These are phyloP conservation scores for Coniochaeta prunicola DNA, from an alignment of 2,329 filamentous ascomycete species.

Conservation along the genomic window DNA sequence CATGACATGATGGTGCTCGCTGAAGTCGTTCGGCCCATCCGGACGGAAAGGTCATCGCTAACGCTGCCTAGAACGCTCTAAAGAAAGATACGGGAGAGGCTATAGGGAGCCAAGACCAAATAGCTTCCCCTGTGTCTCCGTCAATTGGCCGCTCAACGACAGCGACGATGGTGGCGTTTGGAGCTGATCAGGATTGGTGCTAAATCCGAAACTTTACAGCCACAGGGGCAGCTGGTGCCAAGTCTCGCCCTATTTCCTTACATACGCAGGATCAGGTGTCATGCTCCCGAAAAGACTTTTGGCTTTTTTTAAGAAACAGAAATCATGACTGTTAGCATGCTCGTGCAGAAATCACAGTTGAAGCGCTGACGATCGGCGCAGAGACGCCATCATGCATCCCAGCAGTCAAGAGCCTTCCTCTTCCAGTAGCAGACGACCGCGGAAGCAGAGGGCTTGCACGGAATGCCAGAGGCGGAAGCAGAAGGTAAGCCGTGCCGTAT, in stretches of 20 bases:
- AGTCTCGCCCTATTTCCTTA: neutral
- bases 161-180: neutral
- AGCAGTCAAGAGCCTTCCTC: neutral
- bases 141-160: neutral
- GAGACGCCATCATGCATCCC: neutral
- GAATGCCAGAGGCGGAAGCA: conserved; percentile 2
- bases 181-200: neutral
- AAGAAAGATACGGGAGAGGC: neutral
- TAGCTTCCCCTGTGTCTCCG: neutral
- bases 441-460: neutral
- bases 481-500: neutral
- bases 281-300: neutral
- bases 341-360: neutral
- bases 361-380: neutral
- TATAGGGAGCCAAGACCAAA: neutral
- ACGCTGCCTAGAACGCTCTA: neutral
- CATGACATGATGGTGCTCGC: neutral
- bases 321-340: neutral
- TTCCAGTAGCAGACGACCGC: neutral
- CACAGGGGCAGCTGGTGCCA: neutral
- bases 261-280: neutral
- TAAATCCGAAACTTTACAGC: neutral
- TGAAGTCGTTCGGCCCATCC: neutral
- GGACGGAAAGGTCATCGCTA: neutral
- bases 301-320: neutral